Evolutionary conservation across 345 rosid genomes (phyloP), one percentile per base, ranked within the genome.

Genomic region (Citrus cavaleriei): DNA sequence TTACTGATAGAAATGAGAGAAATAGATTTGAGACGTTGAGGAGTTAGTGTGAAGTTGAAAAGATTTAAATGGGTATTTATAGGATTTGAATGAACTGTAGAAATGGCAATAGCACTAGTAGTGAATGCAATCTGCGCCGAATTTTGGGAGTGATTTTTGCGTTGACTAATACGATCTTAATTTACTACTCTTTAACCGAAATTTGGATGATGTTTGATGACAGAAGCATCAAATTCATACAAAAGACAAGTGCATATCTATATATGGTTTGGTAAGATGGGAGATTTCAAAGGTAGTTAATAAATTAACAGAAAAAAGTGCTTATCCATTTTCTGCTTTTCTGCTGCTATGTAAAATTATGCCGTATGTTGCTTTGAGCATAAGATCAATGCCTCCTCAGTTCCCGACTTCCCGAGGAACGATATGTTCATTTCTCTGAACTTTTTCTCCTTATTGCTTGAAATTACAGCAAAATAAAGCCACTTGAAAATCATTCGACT

Each of bases 1-100:
- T 75, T 79, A 68, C 55, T 40, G 21, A 68, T 46, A 66, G 25
- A 46, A 14, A 42, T 40, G 73, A 30, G 55, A 68, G 68, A 62
- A 27, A 54, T 77, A 38, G 78, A 70, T 77, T 51, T 13, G 22
- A 16, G 57, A 18, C 6, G 22, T 18, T 54, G 58, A 54, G 79
- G 57, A 78, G 76, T 70, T 6, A 5, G 19, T 10, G 40, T 16
- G 35, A 25, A 24, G 35, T 14, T 62, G 67, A 62, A 2, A 28
- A 27, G 67, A 28, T 28, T 62, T 62, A 28, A 14, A 14, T 12
- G 35, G 37, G 35, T 62, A 62, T 62, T 62, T 62, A 62, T 62
- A 62, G 67, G 18, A 61, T 24, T 3, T 12, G 3, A 61, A 61
- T 24, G 18, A 46, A 46, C 18, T 13, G 18, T 13, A 13, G 51